Evolutionary conservation across 2,329 filamentous ascomycete species (phyloP), one percentile per base, ranked within the genome.

Genomic region (Claviceps sp.): DNA sequence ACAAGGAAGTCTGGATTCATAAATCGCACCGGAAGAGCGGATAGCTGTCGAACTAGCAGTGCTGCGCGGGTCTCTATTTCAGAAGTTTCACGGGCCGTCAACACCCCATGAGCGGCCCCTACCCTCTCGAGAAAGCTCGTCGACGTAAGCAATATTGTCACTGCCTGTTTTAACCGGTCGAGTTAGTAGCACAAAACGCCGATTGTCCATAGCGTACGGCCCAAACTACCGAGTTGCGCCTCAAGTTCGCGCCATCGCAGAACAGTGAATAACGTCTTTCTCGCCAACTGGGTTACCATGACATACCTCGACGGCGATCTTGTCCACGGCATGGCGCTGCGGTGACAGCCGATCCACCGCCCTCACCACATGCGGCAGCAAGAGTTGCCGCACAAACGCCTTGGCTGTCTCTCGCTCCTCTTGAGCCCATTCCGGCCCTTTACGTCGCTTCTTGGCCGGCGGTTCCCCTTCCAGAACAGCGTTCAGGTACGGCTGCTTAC

Each of bases 341-440:
- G 1, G 49, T 18, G 63, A 55, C 0, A 71, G 49, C n/a, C 54
- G 34, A 2, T 54, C 36, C 14, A 68, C 50, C 0, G 59, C 60
- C 13, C 51, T 49, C 50, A 59, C 56, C 14, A 71, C 59, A 26
- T 64, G 61, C 1, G 69, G 68, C 4, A 66, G 52, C 1, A 70
- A 60, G 38, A 68, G 65, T 1, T 55, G 51, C 22, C 55, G 56
- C 8, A 70, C 43, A 38, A 64, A 65, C 1, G 58, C 52, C 47
- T 57, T 58, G 22, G 0, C 66, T 48, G 30, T 47, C 52, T 22
- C 58, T 52, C 52, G 56, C 24, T 46, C n/a, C n/a, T 41, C 20
- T 34, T 46, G 45, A 8, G 34, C 26, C 26, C 51, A 47, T 37
- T 38, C 56, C 24, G 58, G 40, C 5, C 58, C 57, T 3, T 66